A percentile compares a stretch with the other conserved stretches of the same genome.
Conservation (phyloP, 345 rosid species). For the Salix koriyanagi region DNA sequence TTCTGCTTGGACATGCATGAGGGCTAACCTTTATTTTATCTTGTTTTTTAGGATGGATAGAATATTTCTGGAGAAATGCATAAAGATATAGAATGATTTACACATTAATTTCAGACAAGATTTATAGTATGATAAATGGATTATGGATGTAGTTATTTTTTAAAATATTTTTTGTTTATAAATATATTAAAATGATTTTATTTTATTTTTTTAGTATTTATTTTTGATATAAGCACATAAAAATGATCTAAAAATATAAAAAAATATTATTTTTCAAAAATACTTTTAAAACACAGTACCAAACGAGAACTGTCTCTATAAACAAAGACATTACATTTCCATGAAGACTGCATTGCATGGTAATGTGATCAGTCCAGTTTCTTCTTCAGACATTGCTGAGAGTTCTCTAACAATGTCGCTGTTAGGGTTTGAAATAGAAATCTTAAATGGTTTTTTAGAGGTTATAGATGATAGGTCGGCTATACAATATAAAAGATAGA, state of each 20-base stretch:
- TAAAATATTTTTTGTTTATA: too few relatives aligned
- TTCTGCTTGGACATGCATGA: background rate
- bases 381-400: slow-evolving; percentile 31
- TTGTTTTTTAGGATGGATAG: background rate
- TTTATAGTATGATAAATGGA: background rate
- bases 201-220: too few relatives aligned
- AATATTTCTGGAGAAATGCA: background rate
- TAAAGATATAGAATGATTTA: background rate
- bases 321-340: slow-evolving; percentile 24
- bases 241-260: too few relatives aligned
- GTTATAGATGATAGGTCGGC: too few relatives aligned
- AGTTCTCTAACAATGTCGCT: slow-evolving; percentile 20
- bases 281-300: too few relatives aligned
- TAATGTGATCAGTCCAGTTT: slow-evolving; percentile 33
- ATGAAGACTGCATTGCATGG: slow-evolving; percentile 32
- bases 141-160: too few relatives aligned
- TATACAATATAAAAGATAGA: too few relatives aligned
- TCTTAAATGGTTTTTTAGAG: too few relatives aligned
- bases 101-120: background rate
- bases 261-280: too few relatives aligned
- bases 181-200: too few relatives aligned
- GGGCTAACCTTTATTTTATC: background rate
- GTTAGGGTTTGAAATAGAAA: background rate
- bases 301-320: background rate
- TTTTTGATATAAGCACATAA: too few relatives aligned